These are phyloP conservation scores for Cicer chorassanicum DNA, from an alignment of 306 rosid species.

Conservation along the genomic window DNA sequence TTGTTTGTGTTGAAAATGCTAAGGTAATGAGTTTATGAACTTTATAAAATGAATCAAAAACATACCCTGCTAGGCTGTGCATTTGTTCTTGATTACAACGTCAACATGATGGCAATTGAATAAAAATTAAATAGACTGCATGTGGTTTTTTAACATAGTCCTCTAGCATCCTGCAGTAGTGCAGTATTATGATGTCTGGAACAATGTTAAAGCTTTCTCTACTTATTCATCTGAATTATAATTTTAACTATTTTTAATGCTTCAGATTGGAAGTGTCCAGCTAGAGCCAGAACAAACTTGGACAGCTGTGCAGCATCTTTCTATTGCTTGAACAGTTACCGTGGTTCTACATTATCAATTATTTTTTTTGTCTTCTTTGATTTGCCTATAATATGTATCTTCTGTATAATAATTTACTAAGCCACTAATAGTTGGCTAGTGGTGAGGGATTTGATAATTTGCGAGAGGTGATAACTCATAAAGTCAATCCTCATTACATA, in stretches of 20 bases:
- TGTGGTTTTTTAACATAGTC: conserved; percentile 12
- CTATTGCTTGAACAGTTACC: conserved; percentile 58
- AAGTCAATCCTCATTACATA: conserved; percentile 22
- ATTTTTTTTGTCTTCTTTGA: conserved; percentile 7
- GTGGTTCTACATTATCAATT: conserved; percentile 39
- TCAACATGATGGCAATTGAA: conserved; percentile 26
- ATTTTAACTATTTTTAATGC: conserved; percentile 36
- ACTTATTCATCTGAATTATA: conserved; percentile 43
- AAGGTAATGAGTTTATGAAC: conserved; percentile 60
- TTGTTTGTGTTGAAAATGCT: conserved; percentile 97
- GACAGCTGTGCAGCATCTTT: conserved; percentile 84
- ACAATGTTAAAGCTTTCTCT: conserved; percentile 22
- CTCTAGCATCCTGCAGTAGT: neutral
- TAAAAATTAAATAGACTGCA: conserved; percentile 9
- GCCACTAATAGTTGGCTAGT: conserved; percentile 36
- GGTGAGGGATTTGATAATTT: conserved; percentile 26
- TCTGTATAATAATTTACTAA: conserved; percentile 43
- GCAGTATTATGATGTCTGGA: conserved; percentile 30
- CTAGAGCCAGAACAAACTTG: conserved; percentile 82
- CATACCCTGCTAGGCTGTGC: conserved; percentile 24
- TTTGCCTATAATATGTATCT: conserved; percentile 37
- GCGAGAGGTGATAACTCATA: conserved; percentile 6
- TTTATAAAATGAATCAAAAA: conserved; percentile 15
- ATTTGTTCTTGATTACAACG: conserved; percentile 24
- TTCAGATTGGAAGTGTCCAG: conserved; percentile 76